Conservation (phyloP, 176 grass and related monocot species). For the Thalia dealbata region DNA sequence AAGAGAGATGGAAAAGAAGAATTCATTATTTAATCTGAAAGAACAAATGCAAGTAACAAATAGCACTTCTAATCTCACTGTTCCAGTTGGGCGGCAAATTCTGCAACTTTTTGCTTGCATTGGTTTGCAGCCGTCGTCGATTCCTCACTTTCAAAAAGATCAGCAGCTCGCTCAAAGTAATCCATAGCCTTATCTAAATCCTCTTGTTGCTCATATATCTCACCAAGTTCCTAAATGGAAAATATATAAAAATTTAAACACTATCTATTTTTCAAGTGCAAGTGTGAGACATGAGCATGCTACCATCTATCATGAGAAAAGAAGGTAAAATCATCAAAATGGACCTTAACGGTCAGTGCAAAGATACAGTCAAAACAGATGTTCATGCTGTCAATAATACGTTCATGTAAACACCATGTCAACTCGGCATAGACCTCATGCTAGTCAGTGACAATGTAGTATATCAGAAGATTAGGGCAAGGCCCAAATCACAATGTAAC, state of each 20-base stretch:
- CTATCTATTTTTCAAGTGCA: too few species aligned
- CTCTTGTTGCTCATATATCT: constrained; percentile 93
- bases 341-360: too few species aligned
- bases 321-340: too few species aligned
- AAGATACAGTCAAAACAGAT: too few species aligned
- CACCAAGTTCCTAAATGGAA: constrained; percentile 72
- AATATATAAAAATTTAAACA: background rate
- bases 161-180: constrained; percentile 72
- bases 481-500: too few species aligned
- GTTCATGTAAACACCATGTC: too few species aligned
- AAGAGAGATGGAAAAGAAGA: too few species aligned
- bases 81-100: constrained; percentile 93
- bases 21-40: constrained; percentile 1
- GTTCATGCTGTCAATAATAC: too few species aligned
- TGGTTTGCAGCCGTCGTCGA: constrained; percentile 65
- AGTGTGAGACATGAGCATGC: too few species aligned
- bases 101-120: constrained; percentile 83
- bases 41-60: constrained; percentile 5
- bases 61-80: constrained; percentile 53
- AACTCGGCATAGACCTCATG: too few species aligned
- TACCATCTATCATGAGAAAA: too few species aligned
- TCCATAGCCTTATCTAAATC: constrained; percentile 74
- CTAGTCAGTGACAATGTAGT: background rate
- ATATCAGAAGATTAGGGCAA: background rate
- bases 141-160: constrained; percentile 88